A percentile compares a stretch with the other conserved stretches of the same genome.
These are phyloP conservation scores for Aegilops bicornis DNA, from an alignment of 176 grass and related monocot species.

Conservation along the genomic window DNA sequence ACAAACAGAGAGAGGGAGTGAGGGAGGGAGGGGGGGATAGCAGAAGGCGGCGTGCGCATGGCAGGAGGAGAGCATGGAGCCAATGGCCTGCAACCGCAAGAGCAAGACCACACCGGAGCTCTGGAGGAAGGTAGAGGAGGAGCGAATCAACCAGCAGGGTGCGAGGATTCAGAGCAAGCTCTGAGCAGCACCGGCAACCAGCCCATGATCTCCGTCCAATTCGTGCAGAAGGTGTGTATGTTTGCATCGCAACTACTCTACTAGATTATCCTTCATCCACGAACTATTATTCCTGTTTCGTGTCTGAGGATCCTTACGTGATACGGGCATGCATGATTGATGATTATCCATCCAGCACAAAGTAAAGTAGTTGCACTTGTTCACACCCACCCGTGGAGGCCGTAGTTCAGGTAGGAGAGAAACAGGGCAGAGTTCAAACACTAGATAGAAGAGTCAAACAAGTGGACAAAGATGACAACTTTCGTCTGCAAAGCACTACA, in stretches of 20 bases:
- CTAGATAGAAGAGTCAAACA: background rate
- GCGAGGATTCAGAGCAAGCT: constrained; percentile 5
- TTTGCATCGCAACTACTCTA: background rate
- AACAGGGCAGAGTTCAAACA: background rate
- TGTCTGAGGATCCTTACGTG: background rate
- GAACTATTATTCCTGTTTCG: background rate
- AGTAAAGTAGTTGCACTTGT: background rate
- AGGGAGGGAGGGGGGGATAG: no score
- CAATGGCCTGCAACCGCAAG: constrained; percentile 30
- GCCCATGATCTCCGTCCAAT: constrained; percentile 38
- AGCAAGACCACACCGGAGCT: background rate
- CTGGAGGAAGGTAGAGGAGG: constrained; percentile 44
- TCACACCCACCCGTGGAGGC: no score
- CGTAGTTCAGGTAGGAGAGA: no score
- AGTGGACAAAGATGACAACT: constrained; percentile 10
- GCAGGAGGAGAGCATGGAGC: constrained; percentile 25
- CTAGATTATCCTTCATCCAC: background rate
- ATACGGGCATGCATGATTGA: background rate
- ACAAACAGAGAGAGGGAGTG: background rate
- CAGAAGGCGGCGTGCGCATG: background rate
- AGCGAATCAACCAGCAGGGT: background rate
- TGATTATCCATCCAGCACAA: background rate
- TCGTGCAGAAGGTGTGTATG: constrained; percentile 41
- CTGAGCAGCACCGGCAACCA: background rate
- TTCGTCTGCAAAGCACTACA: background rate